Base-by-base conservation (phyloP, 2,329 filamentous ascomycete species). In the Alternaria triticimaculans region DNA sequence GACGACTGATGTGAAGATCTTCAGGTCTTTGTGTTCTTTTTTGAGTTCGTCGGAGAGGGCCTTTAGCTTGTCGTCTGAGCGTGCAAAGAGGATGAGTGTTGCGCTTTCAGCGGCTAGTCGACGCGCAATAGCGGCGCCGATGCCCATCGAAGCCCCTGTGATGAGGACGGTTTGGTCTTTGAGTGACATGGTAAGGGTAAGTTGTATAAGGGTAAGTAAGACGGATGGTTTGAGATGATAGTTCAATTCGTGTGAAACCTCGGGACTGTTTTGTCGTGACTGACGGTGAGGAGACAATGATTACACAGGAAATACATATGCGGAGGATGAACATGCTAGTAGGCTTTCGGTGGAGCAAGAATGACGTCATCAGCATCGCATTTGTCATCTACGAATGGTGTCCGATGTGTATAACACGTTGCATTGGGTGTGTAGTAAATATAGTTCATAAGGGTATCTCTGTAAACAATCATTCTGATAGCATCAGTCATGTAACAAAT, bases 131-230 rank as follows among this genome's bases (percentile, higher is more conserved):
- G 80, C 77, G 46, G 80, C 80, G 18, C 83, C 84, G 37, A 85
- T 85, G 45, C 83, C 83, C 81, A 83, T 84, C 2, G 78, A 82
- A 21, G 80, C 82, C n/a, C 81, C 80, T 1, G 78, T 84, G 15
- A 76, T 72, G 20, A 75, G 63, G 12, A 75, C 64, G 6, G 67
- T 72, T 43, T 74, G 64, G 18, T 51, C 62, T 58, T 70, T 67
- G 54, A 77, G 70, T 8, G 73, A 76, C 74, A 77, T 77, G 45
- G 15, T 62, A 30, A 12, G 33, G 50, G 20, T 2, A n/a, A 10
- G 10, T 1, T n/a, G 51, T 56, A 20, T 12, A 15, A n/a, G 37
- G 14, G 6, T 26, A 9, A 20, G 20, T 10, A 5, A 15, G 8
- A 44, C 4, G 33, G 26, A 5, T 20, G 44, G 5, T 7, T n/a